Evolutionary conservation across 2,329 filamentous ascomycete genomes (phyloP).

Genomic region (Zalaria sp.): DNA sequence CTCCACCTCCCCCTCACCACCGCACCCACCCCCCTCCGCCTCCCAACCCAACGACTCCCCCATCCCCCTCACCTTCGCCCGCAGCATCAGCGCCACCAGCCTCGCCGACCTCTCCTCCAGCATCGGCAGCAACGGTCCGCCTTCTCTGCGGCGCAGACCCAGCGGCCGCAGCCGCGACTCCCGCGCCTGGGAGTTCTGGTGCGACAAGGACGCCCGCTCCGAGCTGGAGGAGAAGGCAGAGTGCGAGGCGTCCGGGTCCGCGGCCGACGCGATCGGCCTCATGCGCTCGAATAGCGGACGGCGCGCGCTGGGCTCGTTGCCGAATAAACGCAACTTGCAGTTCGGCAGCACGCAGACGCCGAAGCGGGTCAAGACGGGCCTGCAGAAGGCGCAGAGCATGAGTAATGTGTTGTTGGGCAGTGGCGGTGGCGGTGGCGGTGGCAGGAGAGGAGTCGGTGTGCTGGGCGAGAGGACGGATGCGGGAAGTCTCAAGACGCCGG

Average conservation of each 20-base stretch:
- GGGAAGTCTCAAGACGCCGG: background rate
- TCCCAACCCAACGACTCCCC: constrained; percentile 17
- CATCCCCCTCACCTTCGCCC: constrained; percentile 48
- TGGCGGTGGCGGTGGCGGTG: constrained; percentile 1
- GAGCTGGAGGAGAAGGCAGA: constrained; percentile 70
- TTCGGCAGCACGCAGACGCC: constrained; percentile 8
- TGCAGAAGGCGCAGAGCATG: constrained; percentile 18
- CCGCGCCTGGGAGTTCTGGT: constrained; percentile 82
- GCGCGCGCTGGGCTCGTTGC: constrained; percentile 37
- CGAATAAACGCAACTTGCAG: constrained; percentile 47
- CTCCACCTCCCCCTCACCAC: constrained; percentile 55
- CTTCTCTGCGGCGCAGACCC: constrained; percentile 27
- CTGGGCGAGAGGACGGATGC: background rate
- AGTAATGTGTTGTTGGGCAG: constrained; percentile 14
- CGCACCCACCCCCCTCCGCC: constrained; percentile 25
- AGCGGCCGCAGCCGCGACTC: constrained; percentile 64
- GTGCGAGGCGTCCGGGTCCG: constrained; percentile 65
- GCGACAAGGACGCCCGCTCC: constrained; percentile 65
- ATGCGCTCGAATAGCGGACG: constrained; percentile 56
- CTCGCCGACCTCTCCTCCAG: constrained; percentile 16
- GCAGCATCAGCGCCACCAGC: constrained; percentile 55
- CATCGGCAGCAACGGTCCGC: background rate
- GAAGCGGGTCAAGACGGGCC: constrained; percentile 30
- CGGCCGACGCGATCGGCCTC: constrained; percentile 67
- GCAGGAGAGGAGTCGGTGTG: background rate